These are phyloP conservation scores for Lichtheimia ramosa DNA, from an alignment of 371 early-diverging fungal genomes.

Conservation along the genomic window DNA sequence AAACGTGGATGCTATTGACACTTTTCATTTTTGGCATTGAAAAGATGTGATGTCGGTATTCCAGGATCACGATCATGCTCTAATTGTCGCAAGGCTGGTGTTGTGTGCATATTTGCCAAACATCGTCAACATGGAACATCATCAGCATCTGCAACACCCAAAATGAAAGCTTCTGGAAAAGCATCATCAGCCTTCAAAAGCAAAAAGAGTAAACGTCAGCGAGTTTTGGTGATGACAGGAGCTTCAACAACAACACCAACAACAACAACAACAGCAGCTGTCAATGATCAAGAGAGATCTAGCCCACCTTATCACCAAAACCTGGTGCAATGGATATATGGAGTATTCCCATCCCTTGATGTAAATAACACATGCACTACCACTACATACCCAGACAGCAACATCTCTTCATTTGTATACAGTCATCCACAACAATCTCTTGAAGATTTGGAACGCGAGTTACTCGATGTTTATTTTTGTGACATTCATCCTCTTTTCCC, in stretches of 20 bases:
- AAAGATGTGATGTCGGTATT: slow-evolving; percentile 35
- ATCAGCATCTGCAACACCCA: background rate
- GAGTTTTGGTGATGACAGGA: too few relatives aligned
- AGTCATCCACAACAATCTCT: background rate
- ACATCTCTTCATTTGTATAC: background rate
- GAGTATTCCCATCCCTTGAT: background rate
- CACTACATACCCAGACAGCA: background rate
- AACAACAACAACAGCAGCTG: too few relatives aligned
- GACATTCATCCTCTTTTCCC: slow-evolving; percentile 9
- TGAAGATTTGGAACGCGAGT: background rate
- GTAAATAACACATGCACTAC: background rate
- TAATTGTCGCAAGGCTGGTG: slow-evolving; percentile 22
- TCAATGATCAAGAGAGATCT: background rate
- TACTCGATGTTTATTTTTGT: background rate
- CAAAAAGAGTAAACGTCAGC: background rate
- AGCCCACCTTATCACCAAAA: background rate
- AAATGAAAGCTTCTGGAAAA: background rate
- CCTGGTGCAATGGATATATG: background rate
- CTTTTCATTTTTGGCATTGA: background rate
- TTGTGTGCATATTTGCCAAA: slow-evolving; percentile 6
- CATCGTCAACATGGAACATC: background rate
- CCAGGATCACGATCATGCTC: slow-evolving; percentile 39
- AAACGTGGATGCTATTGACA: background rate
- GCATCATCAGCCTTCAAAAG: background rate
- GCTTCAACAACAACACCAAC: too few relatives aligned